Base-by-base conservation (phyloP, 139 green algal genomes). In the Picochlorum costavermella region DNA sequence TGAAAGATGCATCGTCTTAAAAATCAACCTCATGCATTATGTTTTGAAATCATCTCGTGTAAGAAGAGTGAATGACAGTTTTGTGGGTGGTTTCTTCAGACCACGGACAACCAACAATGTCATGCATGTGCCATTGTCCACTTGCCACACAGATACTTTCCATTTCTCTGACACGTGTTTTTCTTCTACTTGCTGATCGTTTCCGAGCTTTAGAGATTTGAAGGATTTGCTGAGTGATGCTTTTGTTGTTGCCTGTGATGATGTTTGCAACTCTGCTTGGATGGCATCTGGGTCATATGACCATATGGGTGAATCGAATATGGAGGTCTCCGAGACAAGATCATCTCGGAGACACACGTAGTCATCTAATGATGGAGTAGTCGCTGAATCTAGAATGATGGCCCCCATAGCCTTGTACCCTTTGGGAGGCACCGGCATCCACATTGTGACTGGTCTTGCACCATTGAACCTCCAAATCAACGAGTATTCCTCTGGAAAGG, bases 381-480 rank as follows among this genome's bases (percentile, higher is more conserved):
- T 79, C 0, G 86, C 70, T 25, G 72, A 75, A 8, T 79, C 70
- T 61, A 86, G 73, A 43, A 88, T 78, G 37, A 96, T 72, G 29
- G 75, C 84, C 6, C 89, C 86, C 45, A 88, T 50, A 6, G 84
- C 84, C 30, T 66, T 31, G 61, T 88, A 91, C 13, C 88, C 86
- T 1, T 53, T 53, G 0, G 83, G 84, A 23, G 88, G 37, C 12
- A 90, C 61, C 0, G 88, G 88, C 65, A 77, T 69, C 88, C 89
- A 96, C 20, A 95, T 65, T 0, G 82, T 92, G 11, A 96, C 61
- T 0, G 79, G 72, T 6, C 25, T 53, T 23, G 53, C 36, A 9
- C 67, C 71, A 31, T 78, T 84, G 70, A 84, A 72, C 3, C 89
- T 78, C 80, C 85, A 96, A 10, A 96, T 70, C 17, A 96, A 75